These are phyloP conservation scores for Podaxis sp. DNA, from an alignment of 768 basidiomycete species.

Conservation along the genomic window DNA sequence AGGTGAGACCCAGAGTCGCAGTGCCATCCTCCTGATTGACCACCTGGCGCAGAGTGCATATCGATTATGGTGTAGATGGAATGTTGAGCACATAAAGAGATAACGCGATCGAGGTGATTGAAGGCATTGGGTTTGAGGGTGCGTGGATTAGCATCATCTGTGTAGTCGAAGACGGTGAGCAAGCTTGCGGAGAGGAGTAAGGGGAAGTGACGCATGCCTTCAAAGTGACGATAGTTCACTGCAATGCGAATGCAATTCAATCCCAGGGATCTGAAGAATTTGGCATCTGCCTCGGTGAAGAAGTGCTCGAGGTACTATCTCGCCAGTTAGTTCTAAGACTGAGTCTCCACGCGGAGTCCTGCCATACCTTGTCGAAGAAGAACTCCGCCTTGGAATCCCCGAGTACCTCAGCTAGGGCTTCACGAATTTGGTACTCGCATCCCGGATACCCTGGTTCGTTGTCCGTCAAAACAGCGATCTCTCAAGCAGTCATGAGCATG, in stretches of 20 bases:
- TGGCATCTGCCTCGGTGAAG: slow-evolving; percentile 73
- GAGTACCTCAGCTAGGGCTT: slow-evolving; percentile 61
- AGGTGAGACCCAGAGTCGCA: slow-evolving; percentile 68
- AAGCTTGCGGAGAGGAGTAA: background rate
- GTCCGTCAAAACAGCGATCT: background rate
- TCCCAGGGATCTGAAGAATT: slow-evolving; percentile 75
- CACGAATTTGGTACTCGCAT: slow-evolving; percentile 78
- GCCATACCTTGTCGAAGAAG: slow-evolving; percentile 78
- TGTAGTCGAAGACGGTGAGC: background rate
- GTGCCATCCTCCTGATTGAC: slow-evolving; percentile 82
- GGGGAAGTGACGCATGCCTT: slow-evolving; percentile 36
- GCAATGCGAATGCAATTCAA: slow-evolving; percentile 79
- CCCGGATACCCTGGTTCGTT: slow-evolving; percentile 63
- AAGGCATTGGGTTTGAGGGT: slow-evolving; percentile 74
- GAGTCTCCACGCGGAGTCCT: background rate
- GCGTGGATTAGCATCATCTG: slow-evolving; percentile 76
- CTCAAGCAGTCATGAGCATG: background rate
- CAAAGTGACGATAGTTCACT: slow-evolving; percentile 75
- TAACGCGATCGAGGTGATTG: slow-evolving; percentile 82
- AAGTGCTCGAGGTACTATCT: slow-evolving; percentile 79
- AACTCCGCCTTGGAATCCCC: slow-evolving; percentile 68
- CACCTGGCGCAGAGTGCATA: slow-evolving; percentile 74
- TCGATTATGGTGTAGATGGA: slow-evolving; percentile 82
- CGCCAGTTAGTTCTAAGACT: background rate
- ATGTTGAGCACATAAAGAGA: slow-evolving; percentile 69